Evolutionary conservation across 495 filamentous ascomycete genomes (phyloP).

Genomic region (Chaetomium tenue): DNA sequence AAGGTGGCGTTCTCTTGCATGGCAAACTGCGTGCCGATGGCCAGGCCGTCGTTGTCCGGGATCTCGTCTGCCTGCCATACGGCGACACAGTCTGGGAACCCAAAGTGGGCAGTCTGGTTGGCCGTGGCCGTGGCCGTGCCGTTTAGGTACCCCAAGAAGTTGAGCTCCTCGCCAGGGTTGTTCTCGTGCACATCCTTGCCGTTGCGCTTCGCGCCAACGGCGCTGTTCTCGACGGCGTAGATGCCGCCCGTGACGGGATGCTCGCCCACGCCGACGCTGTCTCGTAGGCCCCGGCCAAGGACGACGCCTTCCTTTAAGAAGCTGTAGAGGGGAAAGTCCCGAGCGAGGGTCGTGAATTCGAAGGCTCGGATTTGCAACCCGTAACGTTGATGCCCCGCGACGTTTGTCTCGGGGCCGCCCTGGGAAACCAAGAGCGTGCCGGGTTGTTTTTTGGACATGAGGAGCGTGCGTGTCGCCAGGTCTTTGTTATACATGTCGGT

Average conservation of each 20-base stretch:
- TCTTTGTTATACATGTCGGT: slow-evolving; percentile 57
- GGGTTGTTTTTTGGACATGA: slow-evolving; percentile 45
- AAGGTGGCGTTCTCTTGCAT: slow-evolving; percentile 41
- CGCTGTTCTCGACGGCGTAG: slow-evolving; percentile 68
- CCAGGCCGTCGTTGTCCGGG: slow-evolving; percentile 47
- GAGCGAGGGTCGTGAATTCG: slow-evolving; percentile 46
- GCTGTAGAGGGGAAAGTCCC: slow-evolving; percentile 43
- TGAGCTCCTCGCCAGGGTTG: slow-evolving; percentile 70
- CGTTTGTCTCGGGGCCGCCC: slow-evolving; percentile 56
- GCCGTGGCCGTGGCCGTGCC: slow-evolving; percentile 40
- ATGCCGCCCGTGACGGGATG: slow-evolving; percentile 57
- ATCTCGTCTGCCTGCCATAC: slow-evolving; percentile 57
- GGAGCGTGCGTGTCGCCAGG: slow-evolving; percentile 60
- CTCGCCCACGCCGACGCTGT: slow-evolving; percentile 62
- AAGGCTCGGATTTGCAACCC: slow-evolving; percentile 61
- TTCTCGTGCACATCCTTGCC: slow-evolving; percentile 58
- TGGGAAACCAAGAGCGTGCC: slow-evolving; percentile 54
- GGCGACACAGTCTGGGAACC: slow-evolving; percentile 63
- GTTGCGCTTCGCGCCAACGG: slow-evolving; percentile 48
- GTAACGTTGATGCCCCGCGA: slow-evolving; percentile 48
- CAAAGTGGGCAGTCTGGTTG: slow-evolving; percentile 48
- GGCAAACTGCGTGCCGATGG: slow-evolving; percentile 52
- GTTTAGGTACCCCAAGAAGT: slow-evolving; percentile 61
- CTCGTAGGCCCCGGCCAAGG: slow-evolving; percentile 68
- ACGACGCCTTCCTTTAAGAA: slow-evolving; percentile 47